Conservation (phyloP, 148 eudicot species). For the Rhododendron henanense region DNA sequence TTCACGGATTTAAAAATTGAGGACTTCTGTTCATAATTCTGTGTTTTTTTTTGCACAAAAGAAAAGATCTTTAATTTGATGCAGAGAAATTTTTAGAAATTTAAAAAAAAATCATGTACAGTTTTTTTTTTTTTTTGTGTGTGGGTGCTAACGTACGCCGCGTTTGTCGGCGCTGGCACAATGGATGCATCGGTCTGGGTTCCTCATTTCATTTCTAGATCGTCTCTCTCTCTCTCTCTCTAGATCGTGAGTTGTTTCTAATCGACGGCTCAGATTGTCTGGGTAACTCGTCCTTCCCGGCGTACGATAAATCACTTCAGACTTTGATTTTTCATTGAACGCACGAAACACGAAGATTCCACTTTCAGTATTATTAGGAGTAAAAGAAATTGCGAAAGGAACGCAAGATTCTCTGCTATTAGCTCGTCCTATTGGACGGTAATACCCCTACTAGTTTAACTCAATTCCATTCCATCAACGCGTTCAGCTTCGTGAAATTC, state of each 20-base stretch:
- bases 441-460: not conserved
- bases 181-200: not conserved
- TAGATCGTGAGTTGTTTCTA: not conserved
- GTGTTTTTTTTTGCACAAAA: too few species aligned
- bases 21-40: too few species aligned
- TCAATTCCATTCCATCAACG: too few species aligned
- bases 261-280: conserved; percentile 1
- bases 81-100: too few species aligned
- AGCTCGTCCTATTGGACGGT: not conserved
- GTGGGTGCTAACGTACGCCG: not conserved
- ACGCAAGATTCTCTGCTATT: not conserved
- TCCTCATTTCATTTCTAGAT: not conserved
- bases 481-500: not conserved
- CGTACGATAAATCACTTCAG: not conserved
- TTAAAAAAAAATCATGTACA: not conserved
- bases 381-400: not conserved
- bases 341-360: conserved; percentile 17
- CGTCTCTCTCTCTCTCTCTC: not conserved
- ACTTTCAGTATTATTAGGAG: not conserved
- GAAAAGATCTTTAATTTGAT: too few species aligned
- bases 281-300: not conserved
- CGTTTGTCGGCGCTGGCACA: not conserved
- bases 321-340: conserved; percentile 13
- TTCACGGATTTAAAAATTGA: too few species aligned
- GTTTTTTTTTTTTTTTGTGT: not conserved